These are phyloP conservation scores for Steccherinum ochraceum DNA, from an alignment of 768 basidiomycete species.

Conservation along the genomic window DNA sequence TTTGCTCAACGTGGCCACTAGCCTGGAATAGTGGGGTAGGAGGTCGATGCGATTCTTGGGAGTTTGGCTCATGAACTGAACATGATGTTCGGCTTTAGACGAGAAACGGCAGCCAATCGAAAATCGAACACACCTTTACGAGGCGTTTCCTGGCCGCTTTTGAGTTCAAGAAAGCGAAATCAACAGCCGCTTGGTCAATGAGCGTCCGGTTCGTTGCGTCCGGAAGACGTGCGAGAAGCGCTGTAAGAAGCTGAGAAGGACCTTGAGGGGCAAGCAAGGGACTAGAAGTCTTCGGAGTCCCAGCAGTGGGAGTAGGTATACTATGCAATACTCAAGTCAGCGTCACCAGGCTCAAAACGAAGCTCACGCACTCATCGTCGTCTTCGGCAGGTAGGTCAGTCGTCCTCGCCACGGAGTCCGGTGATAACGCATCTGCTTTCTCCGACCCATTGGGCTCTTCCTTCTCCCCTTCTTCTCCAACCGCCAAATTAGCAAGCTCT, in stretches of 20 bases:
- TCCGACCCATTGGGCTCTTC: slow-evolving; percentile 10
- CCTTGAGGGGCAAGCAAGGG: slow-evolving; percentile 80
- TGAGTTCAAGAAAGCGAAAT: slow-evolving; percentile 95
- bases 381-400: slow-evolving; percentile 27
- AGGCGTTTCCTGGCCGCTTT: slow-evolving; percentile 93
- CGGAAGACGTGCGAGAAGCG: slow-evolving; percentile 83
- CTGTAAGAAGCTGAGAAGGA: slow-evolving; percentile 88
- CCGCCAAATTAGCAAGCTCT: slow-evolving; percentile 61
- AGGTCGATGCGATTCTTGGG: slow-evolving; percentile 87
- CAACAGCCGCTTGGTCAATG: slow-evolving; percentile 91
- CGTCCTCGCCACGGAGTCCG: slow-evolving; percentile 17
- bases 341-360: background rate
- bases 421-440: background rate
- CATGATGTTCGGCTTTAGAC: slow-evolving; percentile 6
- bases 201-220: slow-evolving; percentile 88
- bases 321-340: slow-evolving; percentile 13
- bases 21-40: slow-evolving; percentile 85
- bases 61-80: slow-evolving; percentile 73
- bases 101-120: background rate
- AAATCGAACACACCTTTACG: slow-evolving; percentile 52
- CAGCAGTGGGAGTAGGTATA: slow-evolving; percentile 57
- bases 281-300: slow-evolving; percentile 57
- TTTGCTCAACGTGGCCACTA: slow-evolving; percentile 80
- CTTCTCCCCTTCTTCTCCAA: slow-evolving; percentile 25
- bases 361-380: slow-evolving; percentile 41